phyloP scores from a whole-genome alignment of 2,329 filamentous ascomycete species.

The Pseudogymnoascus sp. region DNA sequence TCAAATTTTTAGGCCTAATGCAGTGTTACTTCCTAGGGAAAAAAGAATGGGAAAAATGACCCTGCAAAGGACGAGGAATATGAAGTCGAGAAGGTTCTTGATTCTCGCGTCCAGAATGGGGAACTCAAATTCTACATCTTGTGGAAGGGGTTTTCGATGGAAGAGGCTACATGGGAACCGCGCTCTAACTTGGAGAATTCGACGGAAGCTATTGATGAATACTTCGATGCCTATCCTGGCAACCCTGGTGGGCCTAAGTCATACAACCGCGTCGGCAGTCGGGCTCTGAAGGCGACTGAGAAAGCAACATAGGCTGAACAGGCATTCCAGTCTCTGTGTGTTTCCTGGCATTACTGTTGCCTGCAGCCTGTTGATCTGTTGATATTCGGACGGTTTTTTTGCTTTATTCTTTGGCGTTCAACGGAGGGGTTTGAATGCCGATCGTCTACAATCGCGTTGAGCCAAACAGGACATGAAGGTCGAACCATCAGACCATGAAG shows the following conservation, averaged over 20 bases:
- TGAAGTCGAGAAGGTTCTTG: conserved; percentile 15
- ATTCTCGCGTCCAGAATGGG: conserved; percentile 10
- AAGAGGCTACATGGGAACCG: conserved; percentile 17
- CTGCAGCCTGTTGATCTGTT: background rate
- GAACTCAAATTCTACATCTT: conserved; percentile 13
- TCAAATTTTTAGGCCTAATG: background rate
- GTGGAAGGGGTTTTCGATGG: conserved; percentile 13
- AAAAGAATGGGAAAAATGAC: background rate
- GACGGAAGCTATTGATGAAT: conserved; percentile 6
- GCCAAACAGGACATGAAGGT: background rate
- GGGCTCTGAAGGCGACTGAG: background rate
- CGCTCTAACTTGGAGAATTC: conserved; percentile 13
- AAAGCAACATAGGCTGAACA: background rate
- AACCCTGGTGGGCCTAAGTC: background rate
- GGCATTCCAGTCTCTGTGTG: background rate
- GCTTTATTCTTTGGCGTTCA: background rate
- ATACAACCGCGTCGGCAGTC: background rate
- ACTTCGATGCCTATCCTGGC: background rate
- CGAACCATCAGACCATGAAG: background rate
- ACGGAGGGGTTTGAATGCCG: background rate
- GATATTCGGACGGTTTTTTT: background rate
- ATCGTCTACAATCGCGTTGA: background rate
- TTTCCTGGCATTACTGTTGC: background rate
- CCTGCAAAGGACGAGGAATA: conserved; percentile 7
- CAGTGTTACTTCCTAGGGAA: background rate